Evolutionary conservation across 2,329 filamentous ascomycete genomes (phyloP), one percentile per base, ranked within the genome.

Genomic region (Biscogniauxia sp.): DNA sequence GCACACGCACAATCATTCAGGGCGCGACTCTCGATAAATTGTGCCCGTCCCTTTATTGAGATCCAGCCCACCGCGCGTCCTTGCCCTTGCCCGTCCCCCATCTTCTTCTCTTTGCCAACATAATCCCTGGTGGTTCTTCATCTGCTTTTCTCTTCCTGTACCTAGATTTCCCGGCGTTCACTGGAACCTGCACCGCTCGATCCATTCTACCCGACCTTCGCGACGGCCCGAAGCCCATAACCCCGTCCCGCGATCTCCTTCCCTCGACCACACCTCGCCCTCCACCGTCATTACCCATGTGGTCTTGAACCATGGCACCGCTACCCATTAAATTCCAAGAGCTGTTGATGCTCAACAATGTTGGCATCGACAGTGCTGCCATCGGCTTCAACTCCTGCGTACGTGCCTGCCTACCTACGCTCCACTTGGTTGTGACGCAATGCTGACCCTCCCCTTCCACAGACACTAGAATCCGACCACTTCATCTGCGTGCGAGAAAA

Each of bases 381-480:
- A 93, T 95, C 83, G 89, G 90, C 74, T 95, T 94, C 83, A 93
- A 93, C 78, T 90, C 89, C 76, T 93, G 90, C 82, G 89, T 93
- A 84, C 57, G 66, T 66, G 52, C 41, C 11, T 80, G 88, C 58
- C 2, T n/a, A 52, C 58, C 2, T n/a, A 52, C 26, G 7, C 54
- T 51, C 23, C 32, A 4, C 25, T 32, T 37, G 37, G 41, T 59
- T 45, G 59, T 28, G 50, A 19, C 20, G 9, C 37, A n/a, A 58
- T 62, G 67, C 59, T 69, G 70, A 68, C 71, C 62, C 37, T 20
- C 28, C 50, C 26, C 54, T 55, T 28, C n/a, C 52, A 61, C 51
- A 97, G 93, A 99, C 95, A 77, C 86, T 99, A 81, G 95, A 99
- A 84, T 99, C 95, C 75, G 95, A 99, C 79, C 86, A 90, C 75